A percentile compares a stretch with the other conserved stretches of the same genome.
These are phyloP conservation scores for Sphenostylis stenocarpa DNA, from an alignment of 306 rosid species.

Conservation along the genomic window DNA sequence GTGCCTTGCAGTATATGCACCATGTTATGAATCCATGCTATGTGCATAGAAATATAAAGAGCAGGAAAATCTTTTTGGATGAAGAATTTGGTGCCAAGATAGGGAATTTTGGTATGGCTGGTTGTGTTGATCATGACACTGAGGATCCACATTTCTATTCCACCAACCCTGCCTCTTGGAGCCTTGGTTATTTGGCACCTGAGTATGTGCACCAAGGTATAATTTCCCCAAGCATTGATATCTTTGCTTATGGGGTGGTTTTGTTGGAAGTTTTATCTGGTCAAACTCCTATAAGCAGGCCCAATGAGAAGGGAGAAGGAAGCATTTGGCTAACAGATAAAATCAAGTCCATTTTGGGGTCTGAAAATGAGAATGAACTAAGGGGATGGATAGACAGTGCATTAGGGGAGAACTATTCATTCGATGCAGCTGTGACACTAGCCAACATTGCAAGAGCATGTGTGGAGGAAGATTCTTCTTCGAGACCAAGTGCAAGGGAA, in stretches of 20 bases:
- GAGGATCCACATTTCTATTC: constrained; percentile 50
- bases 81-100: constrained; percentile 86
- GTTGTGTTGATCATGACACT: constrained; percentile 51
- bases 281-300: constrained; percentile 56
- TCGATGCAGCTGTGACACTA: constrained; percentile 61
- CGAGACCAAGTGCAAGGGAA: constrained; percentile 72
- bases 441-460: constrained; percentile 74
- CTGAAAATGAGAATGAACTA: constrained; percentile 61
- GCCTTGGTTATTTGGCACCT: constrained; percentile 70
- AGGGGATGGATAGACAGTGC: constrained; percentile 83
- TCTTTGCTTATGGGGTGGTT: constrained; percentile 76
- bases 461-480: constrained; percentile 58
- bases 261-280: constrained; percentile 73
- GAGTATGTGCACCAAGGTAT: constrained; percentile 70
- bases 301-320: constrained; percentile 51
- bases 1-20: constrained; percentile 80
- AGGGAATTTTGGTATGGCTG: constrained; percentile 77
- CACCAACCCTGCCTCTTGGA: constrained; percentile 57
- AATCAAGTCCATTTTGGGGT: constrained; percentile 50
- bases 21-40: constrained; percentile 68
- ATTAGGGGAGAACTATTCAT: constrained; percentile 63
- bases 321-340: constrained; percentile 58
- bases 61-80: constrained; percentile 79
- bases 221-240: constrained; percentile 62
- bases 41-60: constrained; percentile 72